Evolutionary conservation across 228 moss, liverwort and hornwort genomes (phyloP), one percentile per base, ranked within the genome.

Genomic region (Sphagnum magellanicum): DNA sequence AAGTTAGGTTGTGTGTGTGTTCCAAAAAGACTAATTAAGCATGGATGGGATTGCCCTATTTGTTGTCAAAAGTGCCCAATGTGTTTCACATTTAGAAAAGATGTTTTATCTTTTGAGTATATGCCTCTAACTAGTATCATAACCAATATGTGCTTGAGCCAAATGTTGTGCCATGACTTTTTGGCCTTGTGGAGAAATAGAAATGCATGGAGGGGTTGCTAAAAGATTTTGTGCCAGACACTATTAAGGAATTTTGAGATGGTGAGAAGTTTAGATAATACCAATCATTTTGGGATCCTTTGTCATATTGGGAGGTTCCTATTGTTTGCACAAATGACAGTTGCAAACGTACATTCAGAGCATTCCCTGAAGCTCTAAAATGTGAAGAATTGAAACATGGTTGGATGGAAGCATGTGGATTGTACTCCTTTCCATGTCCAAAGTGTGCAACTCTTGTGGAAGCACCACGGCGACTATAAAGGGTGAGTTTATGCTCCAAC

Each of bases 341-440:
- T 10, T 65, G 6, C 46, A n/a, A 49, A 65, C n/a, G 3, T 9
- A 46, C 0, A 46, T 65, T 65, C 50, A 48, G 48, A 48, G 65
- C 65, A 46, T 65, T 65, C 49, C 65, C 4, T 65, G 65, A 46
- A 65, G 4, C n/a, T 49, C 9, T 65, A 50, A n/a, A 46, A 50
- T n/a, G 15, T 32, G 0, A 10, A 5, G 65, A 65, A 5, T 49
- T 65, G n/a, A 5, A 7, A 10, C 16, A 49, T 32, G 65, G 65
- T 10, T 65, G 65, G 65, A 46, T 10, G 7, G 65, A 65, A 5
- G 0, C 10, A 7, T 9, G 4, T 10, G 32, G 4, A 50, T 6
- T 48, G 65, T 65, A 65, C 46, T 48, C 50, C 1, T 65, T 65
- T 50, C 46, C 65, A 65, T 65, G 65, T 65, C 48, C 6, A 48